These are phyloP conservation scores for Dryas alaskensis DNA, from an alignment of 306 rosid species.

Conservation along the genomic window DNA sequence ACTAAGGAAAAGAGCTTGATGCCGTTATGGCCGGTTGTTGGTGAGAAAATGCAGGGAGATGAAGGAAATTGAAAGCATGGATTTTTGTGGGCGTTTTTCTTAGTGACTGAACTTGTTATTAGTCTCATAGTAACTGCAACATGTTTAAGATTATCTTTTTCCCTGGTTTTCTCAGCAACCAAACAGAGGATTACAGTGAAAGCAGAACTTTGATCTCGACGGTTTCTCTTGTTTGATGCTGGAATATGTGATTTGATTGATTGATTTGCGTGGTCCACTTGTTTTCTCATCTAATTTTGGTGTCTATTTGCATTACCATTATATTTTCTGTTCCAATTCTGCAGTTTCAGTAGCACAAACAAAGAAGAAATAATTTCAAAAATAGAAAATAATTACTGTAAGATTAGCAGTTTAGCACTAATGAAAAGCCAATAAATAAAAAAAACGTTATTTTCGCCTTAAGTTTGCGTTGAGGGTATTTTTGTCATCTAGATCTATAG, in stretches of 20 bases:
- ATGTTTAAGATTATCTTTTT: background rate
- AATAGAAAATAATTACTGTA: background rate
- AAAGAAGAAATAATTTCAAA: background rate
- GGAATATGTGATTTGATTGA: conserved; percentile 14
- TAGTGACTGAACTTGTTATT: background rate
- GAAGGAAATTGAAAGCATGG: conserved; percentile 15
- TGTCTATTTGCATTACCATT: conserved; percentile 2
- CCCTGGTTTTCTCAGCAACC: conserved; percentile 5
- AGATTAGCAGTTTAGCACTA: conserved; percentile 13
- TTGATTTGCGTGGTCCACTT: conserved; percentile 19
- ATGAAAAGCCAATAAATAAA: background rate
- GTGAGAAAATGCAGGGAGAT: conserved; percentile 13
- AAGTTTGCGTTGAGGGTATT: conserved; percentile 33
- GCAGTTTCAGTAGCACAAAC: conserved; percentile 3
- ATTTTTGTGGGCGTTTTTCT: conserved; percentile 15
- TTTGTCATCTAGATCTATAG: conserved; percentile 38
- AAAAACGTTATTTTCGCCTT: no score
- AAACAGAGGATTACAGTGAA: conserved; percentile 21
- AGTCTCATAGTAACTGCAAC: background rate
- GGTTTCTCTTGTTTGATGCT: background rate
- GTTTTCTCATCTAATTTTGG: conserved; percentile 13
- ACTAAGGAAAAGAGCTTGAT: conserved; percentile 6
- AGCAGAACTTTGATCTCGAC: conserved; percentile 29
- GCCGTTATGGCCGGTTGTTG: background rate
- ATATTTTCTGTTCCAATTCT: background rate